Conservation (phyloP, 345 rosid species). For the Eucalyptus curtisii region DNA sequence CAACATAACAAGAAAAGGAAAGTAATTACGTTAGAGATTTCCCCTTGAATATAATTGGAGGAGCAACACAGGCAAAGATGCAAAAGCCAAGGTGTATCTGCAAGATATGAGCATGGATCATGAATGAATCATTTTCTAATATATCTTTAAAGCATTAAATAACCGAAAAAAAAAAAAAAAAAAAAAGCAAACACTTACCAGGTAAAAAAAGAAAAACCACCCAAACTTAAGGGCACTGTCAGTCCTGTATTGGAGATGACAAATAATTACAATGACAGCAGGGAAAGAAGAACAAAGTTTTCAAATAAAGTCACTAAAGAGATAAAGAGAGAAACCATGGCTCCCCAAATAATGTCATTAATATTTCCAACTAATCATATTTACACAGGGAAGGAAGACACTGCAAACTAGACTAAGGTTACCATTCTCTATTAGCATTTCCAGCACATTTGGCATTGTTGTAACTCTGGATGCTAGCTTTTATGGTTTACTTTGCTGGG, state of each 20-base stretch:
- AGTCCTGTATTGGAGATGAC: slow-evolving; percentile 39
- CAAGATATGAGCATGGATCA: slow-evolving; percentile 6
- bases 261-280: not conserved
- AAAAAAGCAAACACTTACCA: slow-evolving; percentile 26
- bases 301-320: not conserved
- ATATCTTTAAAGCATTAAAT: not conserved
- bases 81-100: slow-evolving; percentile 88
- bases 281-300: not conserved
- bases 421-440: not conserved
- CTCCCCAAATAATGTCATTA: not conserved
- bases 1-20: not conserved
- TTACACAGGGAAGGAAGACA: not conserved
- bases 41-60: slow-evolving; percentile 89
- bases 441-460: not conserved
- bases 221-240: slow-evolving; percentile 97
- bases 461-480: not conserved
- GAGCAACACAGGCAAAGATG: slow-evolving; percentile 80
- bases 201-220: slow-evolving; percentile 71
- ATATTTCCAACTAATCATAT: not conserved
- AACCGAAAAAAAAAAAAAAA: not conserved
- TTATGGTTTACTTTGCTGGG: not conserved
- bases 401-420: not conserved
- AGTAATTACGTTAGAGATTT: slow-evolving; percentile 73
- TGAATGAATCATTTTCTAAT: not conserved
- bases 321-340: not conserved